A percentile compares a stretch with the other conserved stretches of the same genome.
Conservation (phyloP, 371 early-diverging fungal species). For the Syncephalastrum monosporum region DNA sequence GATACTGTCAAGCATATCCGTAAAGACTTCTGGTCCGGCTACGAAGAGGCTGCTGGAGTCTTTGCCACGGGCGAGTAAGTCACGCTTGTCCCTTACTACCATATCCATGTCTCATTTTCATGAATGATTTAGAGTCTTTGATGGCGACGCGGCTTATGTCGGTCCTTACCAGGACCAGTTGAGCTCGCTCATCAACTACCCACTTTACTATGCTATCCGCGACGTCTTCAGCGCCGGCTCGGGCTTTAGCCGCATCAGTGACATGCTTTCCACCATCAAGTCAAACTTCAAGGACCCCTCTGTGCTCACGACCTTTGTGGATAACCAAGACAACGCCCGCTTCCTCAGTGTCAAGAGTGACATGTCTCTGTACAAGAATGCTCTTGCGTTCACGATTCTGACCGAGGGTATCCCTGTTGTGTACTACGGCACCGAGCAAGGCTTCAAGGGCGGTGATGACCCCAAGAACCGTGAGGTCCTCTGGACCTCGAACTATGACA, state of each 20-base stretch:
- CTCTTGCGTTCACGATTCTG: constrained; percentile 29
- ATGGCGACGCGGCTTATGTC: constrained; percentile 23
- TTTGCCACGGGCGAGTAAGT: constrained; percentile 42
- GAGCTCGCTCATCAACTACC: constrained; percentile 29
- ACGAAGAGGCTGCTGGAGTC: constrained; percentile 28
- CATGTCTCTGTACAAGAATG: constrained; percentile 30
- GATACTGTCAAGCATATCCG: constrained; percentile 47
- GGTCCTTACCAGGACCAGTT: constrained; percentile 22
- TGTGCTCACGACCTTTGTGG: constrained; percentile 39
- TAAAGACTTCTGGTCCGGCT: constrained; percentile 36
- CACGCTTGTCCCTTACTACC: not conserved
- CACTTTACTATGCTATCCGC: constrained; percentile 22
- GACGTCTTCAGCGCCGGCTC: constrained; percentile 19
- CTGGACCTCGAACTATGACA: constrained; percentile 28
- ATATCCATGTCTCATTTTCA: not conserved
- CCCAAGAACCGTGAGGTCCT: constrained; percentile 37
- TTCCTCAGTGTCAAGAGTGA: constrained; percentile 32
- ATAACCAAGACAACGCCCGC: constrained; percentile 42
- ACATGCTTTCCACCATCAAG: constrained; percentile 8
- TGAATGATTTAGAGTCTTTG: constrained; percentile 12
- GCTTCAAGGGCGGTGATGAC: constrained; percentile 33
- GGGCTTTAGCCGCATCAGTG: constrained; percentile 22
- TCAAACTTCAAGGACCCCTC: constrained; percentile 19
- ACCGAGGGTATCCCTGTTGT: constrained; percentile 35
- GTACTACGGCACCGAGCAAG: constrained; percentile 47